Conservation (phyloP, 805 yeast species). For the Wickerhamomyces alni region DNA sequence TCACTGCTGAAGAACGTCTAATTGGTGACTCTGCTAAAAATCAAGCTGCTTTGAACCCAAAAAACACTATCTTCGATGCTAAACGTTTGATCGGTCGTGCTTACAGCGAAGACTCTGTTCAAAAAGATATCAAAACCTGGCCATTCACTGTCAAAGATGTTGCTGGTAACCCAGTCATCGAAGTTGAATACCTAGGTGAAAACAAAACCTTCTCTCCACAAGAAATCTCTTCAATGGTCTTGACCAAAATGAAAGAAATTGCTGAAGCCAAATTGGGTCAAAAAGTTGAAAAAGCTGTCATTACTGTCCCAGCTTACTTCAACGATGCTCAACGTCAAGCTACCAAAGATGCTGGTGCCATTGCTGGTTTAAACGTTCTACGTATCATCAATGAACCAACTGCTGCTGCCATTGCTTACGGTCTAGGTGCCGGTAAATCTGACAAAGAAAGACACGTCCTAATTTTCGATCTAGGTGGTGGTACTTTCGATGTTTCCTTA, state of each 20-base stretch:
- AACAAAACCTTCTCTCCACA: conserved; percentile 66
- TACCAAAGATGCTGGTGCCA: conserved; percentile 78
- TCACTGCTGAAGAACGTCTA: conserved; percentile 72
- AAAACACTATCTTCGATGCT: conserved; percentile 76
- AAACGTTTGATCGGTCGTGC: conserved; percentile 79
- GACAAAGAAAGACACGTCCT: conserved; percentile 82
- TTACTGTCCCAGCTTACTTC: conserved; percentile 77
- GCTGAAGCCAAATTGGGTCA: conserved; percentile 74
- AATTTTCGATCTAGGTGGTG: conserved; percentile 97
- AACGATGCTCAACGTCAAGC: conserved; percentile 80
- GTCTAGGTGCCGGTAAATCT: conserved; percentile 86
- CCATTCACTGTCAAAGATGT: conserved; percentile 67
- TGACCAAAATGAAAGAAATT: conserved; percentile 77
- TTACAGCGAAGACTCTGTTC: conserved; percentile 69
- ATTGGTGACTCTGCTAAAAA: conserved; percentile 82
- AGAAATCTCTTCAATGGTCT: conserved; percentile 71
- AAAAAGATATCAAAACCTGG: conserved; percentile 89
- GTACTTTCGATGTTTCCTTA: conserved; percentile 96
- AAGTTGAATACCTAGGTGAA: conserved; percentile 67
- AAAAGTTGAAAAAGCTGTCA: conserved; percentile 67
- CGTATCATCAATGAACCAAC: conserved; percentile 81
- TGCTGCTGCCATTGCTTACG: conserved; percentile 99
- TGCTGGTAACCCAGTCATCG: conserved; percentile 61
- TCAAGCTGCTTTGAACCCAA: conserved; percentile 77
- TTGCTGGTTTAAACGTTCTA: conserved; percentile 72